Conservation (phyloP, 345 rosid genomes). For the Lumnitzera racemosa region DNA sequence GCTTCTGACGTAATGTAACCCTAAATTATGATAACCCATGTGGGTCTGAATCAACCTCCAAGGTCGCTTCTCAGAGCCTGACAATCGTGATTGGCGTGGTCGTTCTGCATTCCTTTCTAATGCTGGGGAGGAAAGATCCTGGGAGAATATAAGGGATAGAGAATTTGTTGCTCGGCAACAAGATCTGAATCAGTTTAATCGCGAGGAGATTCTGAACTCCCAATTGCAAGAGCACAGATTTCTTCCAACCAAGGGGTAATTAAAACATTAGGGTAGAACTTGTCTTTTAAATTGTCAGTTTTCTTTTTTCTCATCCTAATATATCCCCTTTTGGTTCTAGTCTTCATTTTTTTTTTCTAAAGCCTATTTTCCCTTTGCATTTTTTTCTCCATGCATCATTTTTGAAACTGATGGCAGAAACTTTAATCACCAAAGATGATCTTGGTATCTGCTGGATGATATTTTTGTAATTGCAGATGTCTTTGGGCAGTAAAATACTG, state of each 20-base stretch:
- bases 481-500: no score
- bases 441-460: no score
- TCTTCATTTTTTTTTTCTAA: no score
- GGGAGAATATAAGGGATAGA: conserved; percentile 45
- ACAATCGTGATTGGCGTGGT: conserved; percentile 87
- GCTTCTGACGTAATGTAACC: no score
- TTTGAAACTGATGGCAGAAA: no score
- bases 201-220: conserved; percentile 39
- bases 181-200: conserved; percentile 39
- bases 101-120: conserved; percentile 52
- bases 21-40: not conserved
- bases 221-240: conserved; percentile 36
- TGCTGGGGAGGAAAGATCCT: conserved; percentile 64
- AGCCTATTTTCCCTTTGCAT: no score
- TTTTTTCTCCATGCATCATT: no score
- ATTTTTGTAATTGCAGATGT: no score
- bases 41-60: conserved; percentile 48
- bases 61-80: conserved; percentile 69
- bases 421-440: no score
- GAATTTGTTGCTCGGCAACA: conserved; percentile 37
- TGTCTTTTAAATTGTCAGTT: not conserved
- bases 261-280: not conserved
- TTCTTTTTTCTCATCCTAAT: no score
- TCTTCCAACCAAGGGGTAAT: conserved; percentile 54
- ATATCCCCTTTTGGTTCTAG: no score